Evolutionary conservation across 2,329 filamentous ascomycete genomes (phyloP), one percentile per base, ranked within the genome.

Genomic region (Elsinoe necatrix): DNA sequence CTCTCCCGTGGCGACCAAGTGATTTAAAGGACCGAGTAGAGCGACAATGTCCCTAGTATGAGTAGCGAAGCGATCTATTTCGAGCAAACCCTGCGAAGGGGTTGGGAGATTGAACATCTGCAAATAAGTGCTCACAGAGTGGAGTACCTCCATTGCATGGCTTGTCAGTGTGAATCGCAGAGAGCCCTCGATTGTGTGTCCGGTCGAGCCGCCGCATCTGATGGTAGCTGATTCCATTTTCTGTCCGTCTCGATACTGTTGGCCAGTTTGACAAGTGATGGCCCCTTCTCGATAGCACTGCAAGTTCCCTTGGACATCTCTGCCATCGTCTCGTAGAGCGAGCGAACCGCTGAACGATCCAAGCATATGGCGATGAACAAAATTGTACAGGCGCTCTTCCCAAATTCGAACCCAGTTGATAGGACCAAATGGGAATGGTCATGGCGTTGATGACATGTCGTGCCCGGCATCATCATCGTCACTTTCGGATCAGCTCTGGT

Each of bases 21-120:
- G 47, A 20, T 62, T 60, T 21, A 58, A 59, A 1, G 61, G 47
- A 1, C 61, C 61, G 1, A 62, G 56, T 11, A 62, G 20, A 1
- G 58, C 60, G 1, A 61, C 57, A 12, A 61, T 56, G 12, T 62
- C 61, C 59, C 59, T 61, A 1, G 61, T 62, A 39, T 62, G 60
- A 11, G 59, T 61, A 9, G 61, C 61, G 23, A 59, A 62, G 11
- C 57, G 55, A 0, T 52, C 27, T 7, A 55, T 35, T 1, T 57
- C 52, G 9, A 62, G 54, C 2, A 52, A n/a, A 54, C 1, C 58
- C 60, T 11, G 39, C 41, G 41, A 62, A 62, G 5, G 61, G 61
- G 20, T 61, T 62, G 58, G 56, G 1, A 62, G 55, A 27, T 61
- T 60, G 39, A 62, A 62, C n/a, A 62, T 34, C 11, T 59, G 51